A percentile compares a stretch with the other conserved stretches of the same genome.
Conservation (phyloP, 306 rosid species). For the Cicer yamashitae region DNA sequence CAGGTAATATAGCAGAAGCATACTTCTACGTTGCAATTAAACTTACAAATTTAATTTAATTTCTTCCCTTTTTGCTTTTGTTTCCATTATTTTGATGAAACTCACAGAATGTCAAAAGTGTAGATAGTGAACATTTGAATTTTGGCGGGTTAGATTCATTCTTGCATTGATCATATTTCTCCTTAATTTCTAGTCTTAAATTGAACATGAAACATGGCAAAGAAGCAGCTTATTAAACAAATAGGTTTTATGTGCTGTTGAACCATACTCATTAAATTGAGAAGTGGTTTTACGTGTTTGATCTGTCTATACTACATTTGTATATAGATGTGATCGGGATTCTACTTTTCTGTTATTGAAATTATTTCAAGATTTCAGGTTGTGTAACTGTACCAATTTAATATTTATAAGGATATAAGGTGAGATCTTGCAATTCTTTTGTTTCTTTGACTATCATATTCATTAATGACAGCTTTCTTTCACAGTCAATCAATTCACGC, state of each 20-base stretch:
- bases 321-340: not conserved
- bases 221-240: conserved; percentile 1
- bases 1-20: not conserved
- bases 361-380: conserved; percentile 6
- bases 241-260: not conserved
- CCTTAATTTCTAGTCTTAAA: conserved; percentile 9
- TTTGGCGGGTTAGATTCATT: conserved; percentile 9
- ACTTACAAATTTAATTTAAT: not conserved
- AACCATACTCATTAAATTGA: conserved; percentile 3
- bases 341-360: conserved; percentile 15
- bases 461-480: conserved; percentile 64
- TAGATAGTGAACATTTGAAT: conserved; percentile 21
- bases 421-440: conserved; percentile 56
- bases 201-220: conserved; percentile 3
- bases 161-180: conserved; percentile 12
- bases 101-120: not conserved
- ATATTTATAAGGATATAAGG: conserved; percentile 70
- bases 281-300: conserved; percentile 13
- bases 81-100: conserved; percentile 1
- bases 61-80: not conserved
- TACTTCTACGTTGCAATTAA: conserved; percentile 10
- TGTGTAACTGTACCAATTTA: conserved; percentile 20
- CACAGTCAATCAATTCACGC: conserved; percentile 55
- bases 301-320: conserved; percentile 2
- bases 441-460: conserved; percentile 54